Evolutionary conservation across 2,329 filamentous ascomycete species (phyloP), one percentile per base, ranked within the genome.

Genomic region (Hymenotorrendiella dingleyae): DNA sequence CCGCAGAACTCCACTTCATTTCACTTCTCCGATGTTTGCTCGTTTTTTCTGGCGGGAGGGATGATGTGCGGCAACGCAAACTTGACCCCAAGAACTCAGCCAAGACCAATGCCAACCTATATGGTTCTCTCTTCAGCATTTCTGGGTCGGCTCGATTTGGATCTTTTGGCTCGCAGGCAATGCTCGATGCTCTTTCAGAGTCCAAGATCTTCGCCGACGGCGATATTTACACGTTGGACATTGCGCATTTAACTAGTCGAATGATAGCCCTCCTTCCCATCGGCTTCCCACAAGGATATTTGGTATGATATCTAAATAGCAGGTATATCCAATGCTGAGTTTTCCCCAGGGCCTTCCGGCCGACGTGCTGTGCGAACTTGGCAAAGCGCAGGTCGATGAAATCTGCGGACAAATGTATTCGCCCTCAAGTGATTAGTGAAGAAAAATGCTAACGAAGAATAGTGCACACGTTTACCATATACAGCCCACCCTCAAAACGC

Each of bases 151-250:
- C 36, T 8, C 36, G 11, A 10, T 49, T 46, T 42, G 29, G 40
- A 8, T 26, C 8, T 16, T 43, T 46, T 16, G 26, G 33, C 28
- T 42, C 14, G 6, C 20, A 44, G 24, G 35, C 32, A 41, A 49
- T 49, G 30, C 36, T 46, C 21, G 27, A 40, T 37, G 42, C 42
- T 32, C 43, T 48, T 19, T 48, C 30, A 40, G 40, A 39, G 42
- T 48, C 39, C 21, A 10, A 5, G n/a, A 5, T 46, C 32, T 45
- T 48, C 32, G 11, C 32, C 21, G 14, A 37, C 12, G 29, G n/a
- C 7, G 7, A 9, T 14, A 14, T 16, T 32, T 7, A 11, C 9
- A 11, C 10, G 8, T 11, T 11, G 29, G 9, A 11, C 14, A 32
- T 32, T 6, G 14, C 9, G 6, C 6, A 11, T 6, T 11, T 11